Base-by-base conservation (phyloP, 305 asterid genomes). In the Fraxinus dipetala region DNA sequence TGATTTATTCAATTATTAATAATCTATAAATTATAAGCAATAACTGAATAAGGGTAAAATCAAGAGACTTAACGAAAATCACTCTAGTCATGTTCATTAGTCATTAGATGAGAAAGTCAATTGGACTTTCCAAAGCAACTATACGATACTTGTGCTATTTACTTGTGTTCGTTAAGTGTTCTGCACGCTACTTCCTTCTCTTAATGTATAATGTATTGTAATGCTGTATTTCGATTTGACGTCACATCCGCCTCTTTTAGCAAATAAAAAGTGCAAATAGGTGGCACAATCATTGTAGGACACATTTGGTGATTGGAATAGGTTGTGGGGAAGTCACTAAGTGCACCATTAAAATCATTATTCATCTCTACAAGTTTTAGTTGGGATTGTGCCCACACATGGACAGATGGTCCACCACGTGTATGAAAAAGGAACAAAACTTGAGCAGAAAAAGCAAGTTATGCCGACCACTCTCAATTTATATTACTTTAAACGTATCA, bases 301-400 rank as follows among this genome's bases (percentile, higher is more conserved):
- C 5, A 43, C 51, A 56, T 20, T 7, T 6, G 70, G 51, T 43
- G 48, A 40, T 40, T 40, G 48, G 69, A 59, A 59, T 59, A 5
- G 18, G 10, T 20, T 59, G 70, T 6, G 28, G 31, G 1, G 70
- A 59, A 59, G 70, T 6, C n/a, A 26, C 35, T 2, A 65, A 11
- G 7, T 26, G 16, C 16, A 22, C 72, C 34, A 26, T 65, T 2
- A 26, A 9, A 65, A 26, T 65, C 72, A 65, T 63, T 59, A 59
- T 65, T 24, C n/a, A 65, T 2, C 2, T 5, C 72, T 26, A 2
- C 72, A 16, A 65, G 35, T 65, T 45, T 51, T 72, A 35, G 48
- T 61, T 81, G 75, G 26, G 34, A 13, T n/a, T 38, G 84, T 30
- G 80, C 16, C 84, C 84, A 75, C 65, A 35, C 20, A 43, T 13